Base-by-base conservation (phyloP, 306 rosid species). In the Ziziphus jujuba region DNA sequence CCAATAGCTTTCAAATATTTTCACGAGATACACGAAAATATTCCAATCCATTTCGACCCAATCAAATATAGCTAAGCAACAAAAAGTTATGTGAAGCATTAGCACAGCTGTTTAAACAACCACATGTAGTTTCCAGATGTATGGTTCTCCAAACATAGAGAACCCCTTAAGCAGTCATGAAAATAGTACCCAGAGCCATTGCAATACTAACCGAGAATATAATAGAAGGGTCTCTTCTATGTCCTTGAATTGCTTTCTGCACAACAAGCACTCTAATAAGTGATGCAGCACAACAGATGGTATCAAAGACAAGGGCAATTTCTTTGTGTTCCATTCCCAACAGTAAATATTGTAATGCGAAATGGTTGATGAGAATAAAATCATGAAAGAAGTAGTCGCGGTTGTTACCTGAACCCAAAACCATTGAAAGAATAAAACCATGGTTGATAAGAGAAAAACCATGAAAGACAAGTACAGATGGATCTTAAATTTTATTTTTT, bases 381-480 rank as follows among this genome's bases (percentile, higher is more conserved):
- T 95, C 96, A 89, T 89, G 96, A 92, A 89, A 19, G 92, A 87
- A 72, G 92, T 85, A 28, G 96, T 92, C 64, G 95, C 96, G 21
- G 96, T 89, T 15, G 98, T 86, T 64, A 84, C 75, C 96, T 87
- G 72, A 35, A 54, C 69, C 58, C 52, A 34, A 6, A 43, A 40
- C n/a, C n/a, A n/a, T n/a, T n/a, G n/a, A n/a, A n/a, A n/a, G n/a
- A n/a, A n/a, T n/a, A n/a, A n/a, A n/a, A n/a, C n/a, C n/a, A n/a
- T n/a, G n/a, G n/a, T n/a, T n/a, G 40, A 36, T 19, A 3, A 20
- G 33, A 34, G 43, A n/a, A n/a, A n/a, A n/a, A n/a, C n/a, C n/a
- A n/a, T 4, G 9, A 20, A 6, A 47, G 31, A 20, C 40, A 49
- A 61, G 35, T 13, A 21, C 15, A 24, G 33, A 33, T 22, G 43